Conservation (phyloP, 2,329 filamentous ascomycete genomes). For the Phaeoacremonium minimum region DNA sequence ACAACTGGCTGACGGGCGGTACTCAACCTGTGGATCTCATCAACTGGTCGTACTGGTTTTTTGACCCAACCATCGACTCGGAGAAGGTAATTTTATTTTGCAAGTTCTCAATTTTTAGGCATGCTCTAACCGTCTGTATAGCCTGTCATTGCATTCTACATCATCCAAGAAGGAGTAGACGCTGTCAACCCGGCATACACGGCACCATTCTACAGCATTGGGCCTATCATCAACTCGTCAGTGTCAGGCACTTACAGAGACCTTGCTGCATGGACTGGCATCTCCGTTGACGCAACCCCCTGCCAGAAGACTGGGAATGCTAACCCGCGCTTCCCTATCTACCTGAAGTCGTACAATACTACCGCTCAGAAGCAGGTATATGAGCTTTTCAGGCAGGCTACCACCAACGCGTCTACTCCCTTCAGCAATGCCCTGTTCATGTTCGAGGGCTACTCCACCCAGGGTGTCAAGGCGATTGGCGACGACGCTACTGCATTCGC, state of each 20-base stretch:
- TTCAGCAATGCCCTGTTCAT: slow-evolving; percentile 38
- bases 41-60: slow-evolving; percentile 46
- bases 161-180: slow-evolving; percentile 37
- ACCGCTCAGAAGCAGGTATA: slow-evolving; percentile 1
- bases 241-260: slow-evolving; percentile 37
- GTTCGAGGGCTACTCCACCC: slow-evolving; percentile 49
- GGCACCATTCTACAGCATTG: slow-evolving; percentile 35
- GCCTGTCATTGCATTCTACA: slow-evolving; percentile 34
- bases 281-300: slow-evolving; percentile 25
- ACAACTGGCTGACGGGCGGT: slow-evolving; percentile 31
- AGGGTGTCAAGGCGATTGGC: slow-evolving; percentile 34
- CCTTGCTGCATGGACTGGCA: slow-evolving; percentile 36
- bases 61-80: slow-evolving; percentile 33
- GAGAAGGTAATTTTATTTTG: slow-evolving; percentile 23
- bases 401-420: slow-evolving; percentile 15
- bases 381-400: slow-evolving; percentile 10
- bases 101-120: neutral
- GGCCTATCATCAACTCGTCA: slow-evolving; percentile 25
- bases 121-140: slow-evolving; percentile 7
- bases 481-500: slow-evolving; percentile 36
- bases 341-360: slow-evolving; percentile 21
- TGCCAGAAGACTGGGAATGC: slow-evolving; percentile 35
- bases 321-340: slow-evolving; percentile 39
- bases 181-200: slow-evolving; percentile 34
- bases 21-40: slow-evolving; percentile 36